These are phyloP conservation scores for Calycina herbarum DNA, from an alignment of 2,329 filamentous ascomycete genomes.

Conservation along the genomic window DNA sequence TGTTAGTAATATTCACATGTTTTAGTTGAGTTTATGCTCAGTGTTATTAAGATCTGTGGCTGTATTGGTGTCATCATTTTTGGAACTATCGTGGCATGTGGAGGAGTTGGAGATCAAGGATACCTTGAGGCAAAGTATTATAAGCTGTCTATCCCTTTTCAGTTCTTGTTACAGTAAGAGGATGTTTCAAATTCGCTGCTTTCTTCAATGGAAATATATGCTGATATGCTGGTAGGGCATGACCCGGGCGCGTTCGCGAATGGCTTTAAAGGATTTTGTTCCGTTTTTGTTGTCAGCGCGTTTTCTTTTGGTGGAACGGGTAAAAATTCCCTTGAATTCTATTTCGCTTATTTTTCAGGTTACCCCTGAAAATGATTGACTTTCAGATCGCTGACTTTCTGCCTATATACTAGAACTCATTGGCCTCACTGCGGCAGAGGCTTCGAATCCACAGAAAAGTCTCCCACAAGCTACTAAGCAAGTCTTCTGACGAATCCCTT, in stretches of 20 bases:
- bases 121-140: slow-evolving; percentile 61
- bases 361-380: background rate
- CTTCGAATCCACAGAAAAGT: slow-evolving; percentile 53
- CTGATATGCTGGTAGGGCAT: slow-evolving; percentile 40
- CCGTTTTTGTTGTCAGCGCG: slow-evolving; percentile 62
- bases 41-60: slow-evolving; percentile 57
- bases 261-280: slow-evolving; percentile 64
- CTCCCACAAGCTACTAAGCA: slow-evolving; percentile 46
- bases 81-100: slow-evolving; percentile 57
- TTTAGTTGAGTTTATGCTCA: slow-evolving; percentile 55
- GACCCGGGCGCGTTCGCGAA: slow-evolving; percentile 55
- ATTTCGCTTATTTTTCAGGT: background rate
- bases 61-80: slow-evolving; percentile 64
- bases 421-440: slow-evolving; percentile 60
- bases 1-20: no score
- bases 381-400: background rate
- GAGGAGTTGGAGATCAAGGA: slow-evolving; percentile 50
- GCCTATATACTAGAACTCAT: slow-evolving; percentile 48
- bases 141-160: background rate
- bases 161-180: background rate
- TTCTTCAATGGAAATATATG: background rate
- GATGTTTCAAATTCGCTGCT: background rate
- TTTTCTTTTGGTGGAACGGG: slow-evolving; percentile 61
- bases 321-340: background rate
- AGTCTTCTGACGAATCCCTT: slow-evolving; percentile 48